Conservation (phyloP, 1,284 basidiomycete genomes). For the Takashimella tepidaria region DNA sequence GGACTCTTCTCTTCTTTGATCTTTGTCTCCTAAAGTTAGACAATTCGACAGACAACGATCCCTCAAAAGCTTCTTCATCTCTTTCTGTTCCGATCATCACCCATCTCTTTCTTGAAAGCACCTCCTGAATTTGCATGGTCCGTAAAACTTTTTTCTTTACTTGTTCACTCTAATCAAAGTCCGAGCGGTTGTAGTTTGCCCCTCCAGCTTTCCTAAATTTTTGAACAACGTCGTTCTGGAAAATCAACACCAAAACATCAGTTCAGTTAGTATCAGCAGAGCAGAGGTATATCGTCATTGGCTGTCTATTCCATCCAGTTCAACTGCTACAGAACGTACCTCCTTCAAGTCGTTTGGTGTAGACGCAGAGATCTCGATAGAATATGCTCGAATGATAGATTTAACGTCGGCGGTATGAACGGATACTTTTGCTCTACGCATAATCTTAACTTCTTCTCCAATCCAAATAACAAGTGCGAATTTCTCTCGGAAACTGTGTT, state of each 20-base stretch:
- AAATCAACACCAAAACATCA: no score
- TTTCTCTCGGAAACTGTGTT: constrained; percentile 74
- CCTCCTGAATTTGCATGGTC: no score
- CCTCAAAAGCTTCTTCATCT: no score
- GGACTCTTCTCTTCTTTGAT: no score
- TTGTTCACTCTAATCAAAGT: constrained; percentile 37
- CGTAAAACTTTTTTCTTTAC: neutral
- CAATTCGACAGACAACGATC: no score
- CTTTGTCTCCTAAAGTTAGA: no score
- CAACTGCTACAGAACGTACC: constrained; percentile 48
- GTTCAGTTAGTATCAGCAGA: neutral
- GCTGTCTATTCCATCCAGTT: neutral
- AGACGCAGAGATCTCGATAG: constrained; percentile 76
- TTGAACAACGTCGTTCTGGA: constrained; percentile 38
- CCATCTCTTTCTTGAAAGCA: no score
- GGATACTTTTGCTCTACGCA: constrained; percentile 87
- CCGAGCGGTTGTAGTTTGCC: constrained; percentile 47
- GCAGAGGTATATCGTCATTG: neutral
- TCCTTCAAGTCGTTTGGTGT: constrained; percentile 76
- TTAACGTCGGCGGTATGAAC: constrained; percentile 84
- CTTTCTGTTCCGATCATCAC: no score
- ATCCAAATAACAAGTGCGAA: constrained; percentile 89
- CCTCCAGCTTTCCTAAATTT: constrained; percentile 40
- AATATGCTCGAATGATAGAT: constrained; percentile 66
- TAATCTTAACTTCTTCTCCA: constrained; percentile 74